Evolutionary conservation across 2,329 filamentous ascomycete species (phyloP).

Genomic region (Penicillium sp.): DNA sequence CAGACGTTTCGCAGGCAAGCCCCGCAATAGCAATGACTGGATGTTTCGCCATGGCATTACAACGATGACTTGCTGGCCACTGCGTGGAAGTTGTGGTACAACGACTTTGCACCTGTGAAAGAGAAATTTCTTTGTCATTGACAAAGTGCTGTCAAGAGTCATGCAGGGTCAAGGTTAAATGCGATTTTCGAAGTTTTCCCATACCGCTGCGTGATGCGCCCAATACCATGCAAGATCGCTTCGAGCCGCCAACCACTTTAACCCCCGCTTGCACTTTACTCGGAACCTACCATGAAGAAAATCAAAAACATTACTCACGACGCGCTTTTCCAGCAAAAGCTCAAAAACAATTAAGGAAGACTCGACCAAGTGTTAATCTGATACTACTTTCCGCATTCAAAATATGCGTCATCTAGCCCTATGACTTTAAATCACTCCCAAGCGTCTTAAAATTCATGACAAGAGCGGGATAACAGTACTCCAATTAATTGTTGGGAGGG

Average conservation of each 20-base stretch:
- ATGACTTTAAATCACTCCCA: neutral
- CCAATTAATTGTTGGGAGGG: no score
- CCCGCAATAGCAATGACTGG: constrained; percentile 54
- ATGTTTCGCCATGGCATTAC: constrained; percentile 33
- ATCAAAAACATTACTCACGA: neutral
- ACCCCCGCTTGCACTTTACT: neutral
- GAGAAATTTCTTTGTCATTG: neutral
- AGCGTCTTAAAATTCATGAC: no score
- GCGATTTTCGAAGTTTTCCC: neutral
- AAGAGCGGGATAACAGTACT: no score
- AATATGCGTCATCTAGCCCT: neutral
- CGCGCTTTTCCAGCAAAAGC: no score
- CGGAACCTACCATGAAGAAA: neutral
- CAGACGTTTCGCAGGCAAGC: constrained; percentile 55
- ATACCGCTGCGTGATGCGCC: neutral
- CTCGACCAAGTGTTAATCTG: neutral
- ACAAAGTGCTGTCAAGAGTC: neutral
- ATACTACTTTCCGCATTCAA: neutral
- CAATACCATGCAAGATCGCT: neutral
- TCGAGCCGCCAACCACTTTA: neutral
- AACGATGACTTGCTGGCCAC: neutral
- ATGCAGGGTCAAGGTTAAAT: neutral
- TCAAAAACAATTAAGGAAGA: no score
- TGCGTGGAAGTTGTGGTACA: neutral
- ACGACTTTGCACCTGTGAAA: neutral